Conservation (phyloP, 2,329 filamentous ascomycete genomes). For the Leptographium lundbergii region DNA sequence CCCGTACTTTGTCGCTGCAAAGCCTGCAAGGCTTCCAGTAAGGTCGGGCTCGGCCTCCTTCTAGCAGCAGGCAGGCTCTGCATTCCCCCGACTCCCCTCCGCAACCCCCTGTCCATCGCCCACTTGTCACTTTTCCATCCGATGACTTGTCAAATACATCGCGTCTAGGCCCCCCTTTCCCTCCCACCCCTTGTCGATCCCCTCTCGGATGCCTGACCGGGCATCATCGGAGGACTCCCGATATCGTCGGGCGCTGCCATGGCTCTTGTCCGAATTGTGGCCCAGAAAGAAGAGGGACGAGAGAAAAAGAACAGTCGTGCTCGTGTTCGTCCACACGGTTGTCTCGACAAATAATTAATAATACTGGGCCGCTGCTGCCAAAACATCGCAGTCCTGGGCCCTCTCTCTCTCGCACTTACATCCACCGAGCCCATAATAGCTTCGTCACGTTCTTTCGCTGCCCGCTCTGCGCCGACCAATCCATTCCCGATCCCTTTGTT, state of each 20-base stretch:
- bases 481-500: not conserved
- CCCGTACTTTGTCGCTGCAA: not conserved
- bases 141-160: not conserved
- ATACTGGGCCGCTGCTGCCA: not conserved
- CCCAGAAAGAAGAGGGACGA: too few species aligned
- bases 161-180: not conserved
- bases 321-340: not conserved
- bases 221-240: not conserved
- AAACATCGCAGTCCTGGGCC: not conserved
- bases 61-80: not conserved
- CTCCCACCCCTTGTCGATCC: not conserved
- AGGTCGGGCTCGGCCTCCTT: not conserved
- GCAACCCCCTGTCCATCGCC: not conserved
- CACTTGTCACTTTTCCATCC: not conserved
- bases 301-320: not conserved
- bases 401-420: not conserved
- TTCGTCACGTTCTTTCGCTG: not conserved
- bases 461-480: not conserved
- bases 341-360: not conserved
- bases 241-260: conserved; percentile 1
- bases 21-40: not conserved
- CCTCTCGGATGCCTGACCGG: not conserved
- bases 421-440: not conserved
- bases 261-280: not conserved
- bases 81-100: not conserved